Conservation (phyloP, 1,284 basidiomycete genomes). For the Thecaphora thlaspeos region DNA sequence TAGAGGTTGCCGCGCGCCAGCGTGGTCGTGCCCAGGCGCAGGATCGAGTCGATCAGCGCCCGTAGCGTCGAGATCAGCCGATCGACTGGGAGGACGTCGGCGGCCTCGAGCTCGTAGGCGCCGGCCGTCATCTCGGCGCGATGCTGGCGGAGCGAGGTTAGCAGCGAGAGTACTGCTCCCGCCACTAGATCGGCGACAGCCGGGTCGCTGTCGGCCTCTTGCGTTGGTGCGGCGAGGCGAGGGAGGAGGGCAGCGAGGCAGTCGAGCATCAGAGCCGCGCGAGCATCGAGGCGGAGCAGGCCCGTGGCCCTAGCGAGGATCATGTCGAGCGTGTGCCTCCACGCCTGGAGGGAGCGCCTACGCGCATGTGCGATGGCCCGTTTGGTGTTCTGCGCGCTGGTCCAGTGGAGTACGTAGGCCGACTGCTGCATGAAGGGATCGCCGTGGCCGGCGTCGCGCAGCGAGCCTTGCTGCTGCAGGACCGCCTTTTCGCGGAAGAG, state of each 20-base stretch:
- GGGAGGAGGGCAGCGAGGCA: conserved; percentile 49
- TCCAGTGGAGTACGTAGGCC: conserved; percentile 40
- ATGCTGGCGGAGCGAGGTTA: conserved; percentile 69
- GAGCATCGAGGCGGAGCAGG: conserved; percentile 46
- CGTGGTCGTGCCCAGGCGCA: conserved; percentile 77
- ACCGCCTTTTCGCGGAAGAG: conserved; percentile 34
- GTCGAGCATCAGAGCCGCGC: conserved; percentile 46
- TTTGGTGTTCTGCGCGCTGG: conserved; percentile 49
- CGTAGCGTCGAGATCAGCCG: conserved; percentile 75
- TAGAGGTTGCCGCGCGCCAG: conserved; percentile 96
- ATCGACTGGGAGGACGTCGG: conserved; percentile 61
- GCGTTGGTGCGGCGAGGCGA: conserved; percentile 34
- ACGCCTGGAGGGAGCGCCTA: conserved; percentile 41
- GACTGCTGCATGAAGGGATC: conserved; percentile 48
- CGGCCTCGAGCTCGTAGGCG: conserved; percentile 44
- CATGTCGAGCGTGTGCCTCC: conserved; percentile 53
- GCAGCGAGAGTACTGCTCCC: conserved; percentile 75
- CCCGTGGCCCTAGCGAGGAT: conserved; percentile 35
- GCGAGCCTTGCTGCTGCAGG: conserved; percentile 39
- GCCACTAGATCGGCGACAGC: conserved; percentile 76
- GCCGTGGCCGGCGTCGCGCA: conserved; percentile 32
- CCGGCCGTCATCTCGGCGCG: conserved; percentile 30
- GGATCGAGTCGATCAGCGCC: conserved; percentile 72
- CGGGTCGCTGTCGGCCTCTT: conserved; percentile 61
- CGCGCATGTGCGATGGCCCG: conserved; percentile 44